These are phyloP conservation scores for Eustoma russellianum DNA, from an alignment of 257 asterid genomes.

Conservation along the genomic window DNA sequence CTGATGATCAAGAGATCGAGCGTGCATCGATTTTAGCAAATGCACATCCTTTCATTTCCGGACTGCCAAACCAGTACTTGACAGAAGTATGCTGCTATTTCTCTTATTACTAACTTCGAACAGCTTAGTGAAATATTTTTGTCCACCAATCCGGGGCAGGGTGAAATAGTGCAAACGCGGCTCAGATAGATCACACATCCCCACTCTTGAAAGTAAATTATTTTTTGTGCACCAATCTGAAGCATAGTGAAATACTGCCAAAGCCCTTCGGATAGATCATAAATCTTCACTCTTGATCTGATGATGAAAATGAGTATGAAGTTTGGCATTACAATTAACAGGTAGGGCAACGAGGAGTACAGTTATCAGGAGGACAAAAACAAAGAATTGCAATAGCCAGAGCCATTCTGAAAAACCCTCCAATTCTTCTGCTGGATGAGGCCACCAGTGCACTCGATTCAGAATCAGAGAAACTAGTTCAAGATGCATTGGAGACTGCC, in stretches of 20 bases:
- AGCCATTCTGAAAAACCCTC: conserved; percentile 68
- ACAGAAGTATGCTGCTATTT: conserved; percentile 46
- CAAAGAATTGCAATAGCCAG: conserved; percentile 90
- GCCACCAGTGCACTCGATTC: conserved; percentile 94
- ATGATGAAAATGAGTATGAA: neutral
- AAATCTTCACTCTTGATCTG: neutral
- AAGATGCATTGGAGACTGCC: conserved; percentile 73
- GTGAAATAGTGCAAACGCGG: too few relatives aligned
- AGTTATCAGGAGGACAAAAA: conserved; percentile 87
- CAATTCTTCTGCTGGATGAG: conserved; percentile 75
- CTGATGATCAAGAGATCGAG: conserved; percentile 50
- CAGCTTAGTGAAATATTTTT: too few relatives aligned
- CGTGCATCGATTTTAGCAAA: conserved; percentile 64
- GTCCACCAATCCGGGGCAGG: too few relatives aligned
- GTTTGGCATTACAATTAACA: conserved; percentile 6
- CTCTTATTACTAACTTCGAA: too few relatives aligned
- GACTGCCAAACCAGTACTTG: conserved; percentile 54
- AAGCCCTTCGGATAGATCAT: too few relatives aligned
- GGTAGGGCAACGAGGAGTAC: conserved; percentile 87
- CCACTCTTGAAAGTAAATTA: neutral
- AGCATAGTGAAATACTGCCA: too few relatives aligned
- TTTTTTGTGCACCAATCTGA: neutral
- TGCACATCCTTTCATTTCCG: conserved; percentile 75
- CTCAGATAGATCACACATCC: too few relatives aligned
- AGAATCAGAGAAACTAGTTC: conserved; percentile 78